These are phyloP conservation scores for Irpex sp. DNA, from an alignment of 1,284 basidiomycete genomes.

Conservation along the genomic window DNA sequence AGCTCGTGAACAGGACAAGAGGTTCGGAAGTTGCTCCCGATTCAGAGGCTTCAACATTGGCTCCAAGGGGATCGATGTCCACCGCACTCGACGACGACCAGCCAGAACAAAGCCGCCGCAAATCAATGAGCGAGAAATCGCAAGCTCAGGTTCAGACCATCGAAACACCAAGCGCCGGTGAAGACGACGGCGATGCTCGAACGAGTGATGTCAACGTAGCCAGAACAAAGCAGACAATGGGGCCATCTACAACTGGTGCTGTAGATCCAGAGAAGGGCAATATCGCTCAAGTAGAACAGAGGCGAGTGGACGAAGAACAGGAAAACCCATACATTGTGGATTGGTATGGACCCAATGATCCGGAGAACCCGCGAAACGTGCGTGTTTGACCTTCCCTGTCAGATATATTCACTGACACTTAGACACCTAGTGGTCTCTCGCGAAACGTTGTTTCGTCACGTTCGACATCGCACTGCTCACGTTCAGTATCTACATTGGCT, in stretches of 20 bases:
- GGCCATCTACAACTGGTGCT: neutral
- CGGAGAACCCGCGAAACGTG: constrained; percentile 28
- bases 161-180: neutral
- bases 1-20: neutral
- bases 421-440: constrained; percentile 9
- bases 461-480: constrained; percentile 56
- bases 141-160: neutral
- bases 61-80: neutral
- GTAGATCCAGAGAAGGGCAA: neutral
- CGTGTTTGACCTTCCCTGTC: neutral
- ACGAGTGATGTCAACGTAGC: neutral
- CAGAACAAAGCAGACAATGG: neutral
- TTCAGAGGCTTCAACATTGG: neutral
- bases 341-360: constrained; percentile 29
- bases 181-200: neutral
- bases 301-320: neutral
- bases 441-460: constrained; percentile 36
- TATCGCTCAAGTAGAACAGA: neutral
- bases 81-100: neutral
- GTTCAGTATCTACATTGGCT: constrained; percentile 48
- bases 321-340: constrained; percentile 15
- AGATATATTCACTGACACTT: too few relatives aligned
- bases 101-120: neutral
- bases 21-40: neutral
- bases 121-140: neutral